phyloP scores from a whole-genome alignment of 179 eudicot genomes.

The Silene noctiflora region DNA sequence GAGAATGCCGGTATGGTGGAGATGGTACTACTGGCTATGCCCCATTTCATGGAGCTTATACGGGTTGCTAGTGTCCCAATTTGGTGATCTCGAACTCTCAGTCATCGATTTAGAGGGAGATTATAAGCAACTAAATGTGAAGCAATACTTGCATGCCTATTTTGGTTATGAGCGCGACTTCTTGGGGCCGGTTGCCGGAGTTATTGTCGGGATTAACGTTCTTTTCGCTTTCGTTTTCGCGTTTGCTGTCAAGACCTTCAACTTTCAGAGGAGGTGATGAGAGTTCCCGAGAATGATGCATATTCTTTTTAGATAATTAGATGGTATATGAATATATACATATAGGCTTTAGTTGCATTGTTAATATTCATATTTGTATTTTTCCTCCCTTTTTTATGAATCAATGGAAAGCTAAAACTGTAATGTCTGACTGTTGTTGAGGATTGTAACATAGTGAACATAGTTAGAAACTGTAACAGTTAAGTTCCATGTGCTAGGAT shows the following conservation, averaged over 20 bases:
- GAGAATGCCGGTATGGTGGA: slow-evolving; percentile 38
- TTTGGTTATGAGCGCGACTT: slow-evolving; percentile 35
- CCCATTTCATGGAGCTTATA: slow-evolving; percentile 66
- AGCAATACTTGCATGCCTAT: slow-evolving; percentile 24
- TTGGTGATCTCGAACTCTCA: slow-evolving; percentile 37
- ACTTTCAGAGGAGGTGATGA: slow-evolving; percentile 35
- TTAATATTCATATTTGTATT: background rate
- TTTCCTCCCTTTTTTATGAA: background rate
- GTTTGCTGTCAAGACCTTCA: slow-evolving; percentile 29
- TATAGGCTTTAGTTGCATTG: slow-evolving; percentile 6
- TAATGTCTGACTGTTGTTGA: background rate
- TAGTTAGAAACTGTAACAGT: background rate
- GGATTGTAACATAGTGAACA: background rate
- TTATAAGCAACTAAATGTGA: background rate
- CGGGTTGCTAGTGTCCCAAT: slow-evolving; percentile 60
- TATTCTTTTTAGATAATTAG: slow-evolving; percentile 2
- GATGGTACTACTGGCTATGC: slow-evolving; percentile 53
- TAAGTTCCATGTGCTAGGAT: background rate
- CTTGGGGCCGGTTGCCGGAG: slow-evolving; percentile 32
- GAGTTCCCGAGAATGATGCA: slow-evolving; percentile 2
- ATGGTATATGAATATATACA: background rate
- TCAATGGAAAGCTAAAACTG: background rate
- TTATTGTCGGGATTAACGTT: slow-evolving; percentile 24
- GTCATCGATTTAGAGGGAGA: slow-evolving; percentile 22
- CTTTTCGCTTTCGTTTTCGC: slow-evolving; percentile 35